Evolutionary conservation across 176 grass and related monocot species (phyloP).

Genomic region (Lolium perenne): DNA sequence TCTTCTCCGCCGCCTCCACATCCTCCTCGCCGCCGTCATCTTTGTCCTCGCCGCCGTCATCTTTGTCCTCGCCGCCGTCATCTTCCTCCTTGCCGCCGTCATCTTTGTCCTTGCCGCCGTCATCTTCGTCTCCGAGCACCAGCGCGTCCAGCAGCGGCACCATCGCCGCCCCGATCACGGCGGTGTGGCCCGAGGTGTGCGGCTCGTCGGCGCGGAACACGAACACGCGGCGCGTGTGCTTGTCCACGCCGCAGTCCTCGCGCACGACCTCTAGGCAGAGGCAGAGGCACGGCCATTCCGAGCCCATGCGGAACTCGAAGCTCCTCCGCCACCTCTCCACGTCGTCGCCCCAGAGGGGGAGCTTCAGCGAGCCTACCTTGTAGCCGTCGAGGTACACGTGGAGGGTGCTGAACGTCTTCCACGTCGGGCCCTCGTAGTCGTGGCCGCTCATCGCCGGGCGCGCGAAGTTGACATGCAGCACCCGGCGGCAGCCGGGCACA

Average conservation of each 20-base stretch:
- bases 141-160: slow-evolving; percentile 36
- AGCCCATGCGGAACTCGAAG: background rate
- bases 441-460: background rate
- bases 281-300: background rate
- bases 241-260: background rate
- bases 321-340: background rate
- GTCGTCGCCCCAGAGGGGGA: background rate
- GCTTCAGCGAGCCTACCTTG: background rate
- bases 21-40: background rate
- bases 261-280: slow-evolving; percentile 38
- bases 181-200: slow-evolving; percentile 36
- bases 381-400: background rate
- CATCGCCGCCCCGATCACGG: slow-evolving; percentile 28
- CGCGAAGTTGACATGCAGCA: background rate
- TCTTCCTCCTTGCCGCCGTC: no score
- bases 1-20: background rate
- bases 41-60: background rate
- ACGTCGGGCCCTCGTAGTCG: slow-evolving; percentile 10
- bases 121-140: background rate
- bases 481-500: background rate
- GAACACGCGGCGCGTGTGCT: background rate
- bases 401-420: background rate
- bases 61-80: no score
- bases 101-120: no score
- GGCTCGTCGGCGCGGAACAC: slow-evolving; percentile 29